These are phyloP conservation scores for Pisolithus marmoratus DNA, from an alignment of 768 basidiomycete genomes.

Conservation along the genomic window DNA sequence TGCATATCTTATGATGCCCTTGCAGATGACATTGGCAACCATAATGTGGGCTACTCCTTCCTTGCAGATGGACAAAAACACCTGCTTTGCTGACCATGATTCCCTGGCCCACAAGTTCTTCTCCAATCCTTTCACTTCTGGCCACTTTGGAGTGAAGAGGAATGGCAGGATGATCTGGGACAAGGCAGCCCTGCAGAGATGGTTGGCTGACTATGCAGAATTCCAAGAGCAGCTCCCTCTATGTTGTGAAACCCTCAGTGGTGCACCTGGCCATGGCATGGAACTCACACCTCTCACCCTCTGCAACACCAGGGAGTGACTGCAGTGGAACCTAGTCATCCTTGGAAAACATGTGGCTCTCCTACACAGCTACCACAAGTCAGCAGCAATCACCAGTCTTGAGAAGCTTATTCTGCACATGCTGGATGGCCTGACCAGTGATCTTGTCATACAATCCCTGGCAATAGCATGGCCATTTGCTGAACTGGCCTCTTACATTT, in stretches of 20 bases:
- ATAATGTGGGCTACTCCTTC: constrained; percentile 1
- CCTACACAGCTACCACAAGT: constrained; percentile 15
- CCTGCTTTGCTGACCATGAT: constrained; percentile 7
- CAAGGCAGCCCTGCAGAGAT: constrained; percentile 4
- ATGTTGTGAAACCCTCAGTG: not conserved
- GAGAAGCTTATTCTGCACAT: constrained; percentile 24
- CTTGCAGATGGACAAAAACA: not conserved
- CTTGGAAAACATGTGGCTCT: constrained; percentile 13
- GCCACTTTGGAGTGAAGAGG: no score
- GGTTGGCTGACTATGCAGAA: constrained; percentile 1
- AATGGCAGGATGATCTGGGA: no score
- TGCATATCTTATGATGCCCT: not conserved
- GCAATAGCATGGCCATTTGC: constrained; percentile 16
- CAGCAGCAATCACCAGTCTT: constrained; percentile 2
- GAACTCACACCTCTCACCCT: no score
- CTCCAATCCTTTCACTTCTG: no score
- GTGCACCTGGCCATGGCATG: no score
- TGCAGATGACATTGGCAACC: not conserved
- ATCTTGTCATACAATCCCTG: constrained; percentile 21
- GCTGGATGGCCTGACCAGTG: constrained; percentile 14
- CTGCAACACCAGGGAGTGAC: no score
- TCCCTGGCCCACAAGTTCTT: no score
- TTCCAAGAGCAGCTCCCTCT: not conserved
- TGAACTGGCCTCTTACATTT: not conserved
- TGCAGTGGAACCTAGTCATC: constrained; percentile 11